Evolutionary conservation across 176 grass and related monocot species (phyloP).

Genomic region (Aechmea fasciata): DNA sequence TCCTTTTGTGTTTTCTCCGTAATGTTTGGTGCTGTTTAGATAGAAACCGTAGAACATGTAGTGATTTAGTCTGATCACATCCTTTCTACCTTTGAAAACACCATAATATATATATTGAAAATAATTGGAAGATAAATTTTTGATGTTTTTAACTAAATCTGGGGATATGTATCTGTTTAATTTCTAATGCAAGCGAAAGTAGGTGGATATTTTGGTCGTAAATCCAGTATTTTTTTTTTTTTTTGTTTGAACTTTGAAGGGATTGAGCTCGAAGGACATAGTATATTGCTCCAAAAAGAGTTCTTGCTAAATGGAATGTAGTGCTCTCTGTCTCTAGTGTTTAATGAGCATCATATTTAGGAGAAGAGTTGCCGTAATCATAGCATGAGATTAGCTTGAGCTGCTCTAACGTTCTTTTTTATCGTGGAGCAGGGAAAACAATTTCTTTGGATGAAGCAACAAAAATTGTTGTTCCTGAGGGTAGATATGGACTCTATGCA

Average conservation of each 20-base stretch:
- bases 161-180: too few species aligned
- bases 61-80: not conserved
- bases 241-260: too few species aligned
- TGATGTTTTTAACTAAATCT: too few species aligned
- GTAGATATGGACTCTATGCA: slow-evolving; percentile 80
- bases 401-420: slow-evolving; percentile 5
- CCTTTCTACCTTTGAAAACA: not conserved
- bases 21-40: not conserved
- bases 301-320: too few species aligned
- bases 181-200: too few species aligned
- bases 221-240: too few species aligned
- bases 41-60: not conserved
- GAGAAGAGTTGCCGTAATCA: too few species aligned
- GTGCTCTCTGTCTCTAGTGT: too few species aligned
- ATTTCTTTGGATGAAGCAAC: slow-evolving; percentile 68
- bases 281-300: too few species aligned
- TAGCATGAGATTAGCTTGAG: too few species aligned
- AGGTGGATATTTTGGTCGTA: not conserved
- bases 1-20: not conserved
- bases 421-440: slow-evolving; percentile 60
- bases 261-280: too few species aligned
- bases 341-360: too few species aligned
- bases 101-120: not conserved
- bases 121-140: not conserved
- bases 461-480: slow-evolving; percentile 68